Percentiles rank a stretch among this genome's conserved stretches.
phyloP scores from a whole-genome alignment of 768 basidiomycete genomes.

The Kockovaella imperatae region DNA sequence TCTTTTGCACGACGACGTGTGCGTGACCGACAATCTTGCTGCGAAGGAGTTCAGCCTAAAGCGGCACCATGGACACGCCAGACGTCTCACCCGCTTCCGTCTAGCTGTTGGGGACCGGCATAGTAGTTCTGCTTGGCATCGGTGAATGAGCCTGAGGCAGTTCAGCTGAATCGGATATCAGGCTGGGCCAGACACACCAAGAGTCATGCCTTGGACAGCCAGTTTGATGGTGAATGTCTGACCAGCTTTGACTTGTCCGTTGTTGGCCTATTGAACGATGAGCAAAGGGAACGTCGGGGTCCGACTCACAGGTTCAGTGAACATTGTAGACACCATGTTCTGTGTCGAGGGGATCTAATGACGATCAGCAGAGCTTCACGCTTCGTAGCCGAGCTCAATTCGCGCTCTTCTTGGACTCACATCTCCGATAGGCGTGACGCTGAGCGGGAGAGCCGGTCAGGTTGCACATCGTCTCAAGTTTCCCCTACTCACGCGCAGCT shows the following conservation, averaged over 20 bases:
- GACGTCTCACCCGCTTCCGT: conserved; percentile 44
- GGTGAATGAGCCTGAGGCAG: conserved; percentile 52
- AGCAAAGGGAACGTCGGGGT: not conserved
- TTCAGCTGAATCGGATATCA: not conserved
- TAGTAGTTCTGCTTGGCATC: conserved; percentile 55
- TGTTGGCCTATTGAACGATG: conserved; percentile 5
- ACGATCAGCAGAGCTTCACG: conserved; percentile 44
- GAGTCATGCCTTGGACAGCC: conserved; percentile 44
- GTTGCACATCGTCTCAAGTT: too few relatives aligned
- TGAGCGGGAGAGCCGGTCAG: too few relatives aligned
- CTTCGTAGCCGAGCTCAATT: not conserved
- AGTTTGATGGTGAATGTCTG: conserved; percentile 53
- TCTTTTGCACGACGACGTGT: conserved; percentile 54
- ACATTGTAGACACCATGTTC: conserved; percentile 51
- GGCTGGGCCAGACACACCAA: conserved; percentile 7
- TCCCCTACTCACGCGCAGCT: conserved; percentile 19
- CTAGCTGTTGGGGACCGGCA: conserved; percentile 55
- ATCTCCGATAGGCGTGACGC: conserved; percentile 13
- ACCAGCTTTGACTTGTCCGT: conserved; percentile 48
- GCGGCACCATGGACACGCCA: not conserved
- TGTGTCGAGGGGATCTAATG: conserved; percentile 55
- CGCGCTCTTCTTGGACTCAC: conserved; percentile 37
- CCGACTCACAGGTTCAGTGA: conserved; percentile 48
- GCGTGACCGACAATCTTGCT: conserved; percentile 52
- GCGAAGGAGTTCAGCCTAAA: not conserved